phyloP scores from a whole-genome alignment of 108 stramenopile species.

The Epithemia pelagica region DNA sequence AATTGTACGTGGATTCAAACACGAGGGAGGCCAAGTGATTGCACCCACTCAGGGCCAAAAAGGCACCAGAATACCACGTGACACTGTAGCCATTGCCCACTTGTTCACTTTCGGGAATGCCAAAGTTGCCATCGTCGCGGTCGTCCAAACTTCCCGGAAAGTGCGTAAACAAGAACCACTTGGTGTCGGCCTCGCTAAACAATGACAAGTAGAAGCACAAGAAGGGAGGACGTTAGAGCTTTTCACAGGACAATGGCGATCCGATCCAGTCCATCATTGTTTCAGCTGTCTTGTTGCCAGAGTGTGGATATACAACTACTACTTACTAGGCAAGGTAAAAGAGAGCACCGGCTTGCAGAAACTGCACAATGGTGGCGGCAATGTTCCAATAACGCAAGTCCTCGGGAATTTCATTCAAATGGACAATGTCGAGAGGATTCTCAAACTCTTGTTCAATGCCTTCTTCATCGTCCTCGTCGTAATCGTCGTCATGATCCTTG shows the following conservation, averaged over 20 bases:
- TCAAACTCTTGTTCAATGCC: neutral
- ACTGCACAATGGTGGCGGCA: conserved; percentile 15
- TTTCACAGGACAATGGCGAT: neutral
- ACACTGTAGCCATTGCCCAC: conserved; percentile 7
- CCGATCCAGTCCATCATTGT: too few species aligned
- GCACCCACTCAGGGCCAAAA: conserved; percentile 13
- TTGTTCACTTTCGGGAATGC: too few species aligned
- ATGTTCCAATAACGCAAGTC: conserved; percentile 3
- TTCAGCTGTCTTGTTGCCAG: too few species aligned
- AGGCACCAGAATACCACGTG: conserved; percentile 18
- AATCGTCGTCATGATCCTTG: neutral
- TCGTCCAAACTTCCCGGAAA: conserved; percentile 6
- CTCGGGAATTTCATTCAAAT: conserved; percentile 11
- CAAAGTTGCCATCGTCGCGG: neutral
- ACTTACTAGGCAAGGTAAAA: too few species aligned
- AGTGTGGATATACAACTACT: too few species aligned
- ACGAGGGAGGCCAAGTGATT: conserved; percentile 22
- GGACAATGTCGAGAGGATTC: too few species aligned
- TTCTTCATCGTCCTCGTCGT: neutral
- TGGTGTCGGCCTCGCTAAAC: conserved; percentile 1
- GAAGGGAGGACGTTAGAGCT: neutral
- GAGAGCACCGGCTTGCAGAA: conserved; percentile 5
- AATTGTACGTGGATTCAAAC: conserved; percentile 13
- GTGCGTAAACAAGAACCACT: conserved; percentile 14
- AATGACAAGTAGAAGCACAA: too few species aligned